These are phyloP conservation scores for Cladosporium cucumerinum DNA, from an alignment of 2,329 filamentous ascomycete genomes.

Conservation along the genomic window DNA sequence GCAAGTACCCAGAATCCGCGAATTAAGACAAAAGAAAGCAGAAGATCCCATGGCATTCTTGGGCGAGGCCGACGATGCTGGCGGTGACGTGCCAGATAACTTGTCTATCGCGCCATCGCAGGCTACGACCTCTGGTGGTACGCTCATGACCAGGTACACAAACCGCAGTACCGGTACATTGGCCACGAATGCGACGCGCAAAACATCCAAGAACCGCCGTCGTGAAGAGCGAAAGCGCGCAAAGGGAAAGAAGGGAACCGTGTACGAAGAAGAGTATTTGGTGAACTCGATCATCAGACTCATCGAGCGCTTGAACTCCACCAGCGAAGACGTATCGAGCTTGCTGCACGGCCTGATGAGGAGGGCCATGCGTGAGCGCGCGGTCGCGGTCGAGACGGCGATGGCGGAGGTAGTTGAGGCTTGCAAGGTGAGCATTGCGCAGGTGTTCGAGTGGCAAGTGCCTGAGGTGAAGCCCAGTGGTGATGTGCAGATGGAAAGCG, in stretches of 20 bases:
- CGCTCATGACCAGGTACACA: slow-evolving; percentile 89
- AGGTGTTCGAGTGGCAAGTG: slow-evolving; percentile 60
- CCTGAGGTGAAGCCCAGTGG: background rate
- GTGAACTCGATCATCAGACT: slow-evolving; percentile 81
- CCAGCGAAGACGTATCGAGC: slow-evolving; percentile 67
- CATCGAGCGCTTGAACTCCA: slow-evolving; percentile 73
- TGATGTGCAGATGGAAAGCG: slow-evolving; percentile 16
- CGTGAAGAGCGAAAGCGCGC: slow-evolving; percentile 94
- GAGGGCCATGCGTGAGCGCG: slow-evolving; percentile 82
- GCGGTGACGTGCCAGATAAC: slow-evolving; percentile 80
- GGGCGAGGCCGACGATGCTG: slow-evolving; percentile 51
- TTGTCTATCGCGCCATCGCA: slow-evolving; percentile 86
- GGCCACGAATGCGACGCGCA: slow-evolving; percentile 69
- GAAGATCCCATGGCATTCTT: slow-evolving; percentile 86
- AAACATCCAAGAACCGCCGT: slow-evolving; percentile 81
- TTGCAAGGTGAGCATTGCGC: slow-evolving; percentile 63
- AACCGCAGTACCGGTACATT: slow-evolving; percentile 67
- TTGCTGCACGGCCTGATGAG: slow-evolving; percentile 75
- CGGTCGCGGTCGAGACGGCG: slow-evolving; percentile 69
- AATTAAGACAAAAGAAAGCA: slow-evolving; percentile 75
- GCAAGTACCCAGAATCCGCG: slow-evolving; percentile 80
- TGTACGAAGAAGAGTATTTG: slow-evolving; percentile 97
- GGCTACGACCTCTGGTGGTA: slow-evolving; percentile 67
- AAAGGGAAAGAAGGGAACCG: slow-evolving; percentile 88
- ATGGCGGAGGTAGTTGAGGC: slow-evolving; percentile 70